These are phyloP conservation scores for Xylariales sp. DNA, from an alignment of 2,329 filamentous ascomycete genomes.

Conservation along the genomic window DNA sequence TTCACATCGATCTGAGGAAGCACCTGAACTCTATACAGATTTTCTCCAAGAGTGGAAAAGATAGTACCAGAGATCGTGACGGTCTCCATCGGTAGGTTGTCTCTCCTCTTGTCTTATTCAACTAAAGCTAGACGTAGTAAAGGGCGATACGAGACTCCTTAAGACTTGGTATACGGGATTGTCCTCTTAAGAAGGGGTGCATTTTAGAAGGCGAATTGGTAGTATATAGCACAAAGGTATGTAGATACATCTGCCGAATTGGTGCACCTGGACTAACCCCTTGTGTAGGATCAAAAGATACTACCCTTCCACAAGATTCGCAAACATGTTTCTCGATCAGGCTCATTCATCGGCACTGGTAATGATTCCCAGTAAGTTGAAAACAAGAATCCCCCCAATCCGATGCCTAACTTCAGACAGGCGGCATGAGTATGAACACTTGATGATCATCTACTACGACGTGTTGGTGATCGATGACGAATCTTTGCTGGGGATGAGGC, in stretches of 20 bases:
- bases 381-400: background rate
- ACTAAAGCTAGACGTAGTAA: conserved; percentile 10
- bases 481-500: conserved; percentile 45
- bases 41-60: conserved; percentile 89
- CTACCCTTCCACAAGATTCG: conserved; percentile 78
- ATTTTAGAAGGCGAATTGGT: conserved; percentile 83
- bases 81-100: conserved; percentile 50
- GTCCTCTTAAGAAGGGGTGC: conserved; percentile 59
- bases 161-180: conserved; percentile 51
- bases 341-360: conserved; percentile 61
- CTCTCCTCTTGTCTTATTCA: background rate
- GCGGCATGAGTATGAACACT: conserved; percentile 44
- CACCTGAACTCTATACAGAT: conserved; percentile 60
- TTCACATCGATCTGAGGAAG: conserved; percentile 68
- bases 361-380: conserved; percentile 62
- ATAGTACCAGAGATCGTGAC: conserved; percentile 69
- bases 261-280: conserved; percentile 15
- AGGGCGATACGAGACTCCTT: conserved; percentile 61
- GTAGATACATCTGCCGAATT: conserved; percentile 5
- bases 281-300: conserved; percentile 50
- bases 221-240: conserved; percentile 63
- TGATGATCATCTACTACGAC: conserved; percentile 61
- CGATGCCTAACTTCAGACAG: conserved; percentile 28
- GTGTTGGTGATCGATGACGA: conserved; percentile 48
- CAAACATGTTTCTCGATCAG: conserved; percentile 72